Evolutionary conservation across 1,284 basidiomycete species (phyloP), one percentile per base, ranked within the genome.

Genomic region (Ceratobasidium sp.): DNA sequence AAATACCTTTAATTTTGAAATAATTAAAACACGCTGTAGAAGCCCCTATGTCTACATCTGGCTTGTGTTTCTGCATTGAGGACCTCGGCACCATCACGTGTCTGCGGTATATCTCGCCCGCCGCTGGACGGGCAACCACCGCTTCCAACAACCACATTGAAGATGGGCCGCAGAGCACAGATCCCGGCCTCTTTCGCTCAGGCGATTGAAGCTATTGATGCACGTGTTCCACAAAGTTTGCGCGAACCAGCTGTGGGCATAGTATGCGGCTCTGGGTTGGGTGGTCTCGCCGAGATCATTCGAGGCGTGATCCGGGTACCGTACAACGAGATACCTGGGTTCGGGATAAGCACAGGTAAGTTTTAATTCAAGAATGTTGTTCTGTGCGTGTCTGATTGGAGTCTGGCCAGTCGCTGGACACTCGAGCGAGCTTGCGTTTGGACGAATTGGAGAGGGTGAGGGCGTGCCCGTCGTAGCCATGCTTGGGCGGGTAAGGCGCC

Each of bases 381-480:
- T 43, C n/a, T n/a, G 14, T 46, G 5, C 16, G 16, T n/a, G 30
- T 61, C 62, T 67, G 10, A 23, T 41, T 71, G 28, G 3, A 21
- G 30, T 64, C 57, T 57, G 34, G 14, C 71, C 77, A 88, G 93
- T 94, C 10, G 81, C 80, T 28, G 93, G 93, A 23, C 93, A 95
- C 77, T 87, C 87, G 79, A 92, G 91, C 73, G 80, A 84, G 8
- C 83, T 95, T 21, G 92, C 91, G 0, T 94, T 95, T 80, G 93
- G 93, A 3, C 80, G 89, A 45, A 82, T 94, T 75, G 89, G 91
- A 0, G 79, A 80, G 36, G 85, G 82, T 14, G 83, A 80, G 50
- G 82, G 84, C 16, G 84, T 91, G 0, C 90, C 92, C 0, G 92
- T 92, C 1, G 91, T 94, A 1, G 92, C 89, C 1, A 94, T 94